These are phyloP conservation scores for Erysimum cheiranthoides DNA, from an alignment of 345 rosid genomes.

Conservation along the genomic window DNA sequence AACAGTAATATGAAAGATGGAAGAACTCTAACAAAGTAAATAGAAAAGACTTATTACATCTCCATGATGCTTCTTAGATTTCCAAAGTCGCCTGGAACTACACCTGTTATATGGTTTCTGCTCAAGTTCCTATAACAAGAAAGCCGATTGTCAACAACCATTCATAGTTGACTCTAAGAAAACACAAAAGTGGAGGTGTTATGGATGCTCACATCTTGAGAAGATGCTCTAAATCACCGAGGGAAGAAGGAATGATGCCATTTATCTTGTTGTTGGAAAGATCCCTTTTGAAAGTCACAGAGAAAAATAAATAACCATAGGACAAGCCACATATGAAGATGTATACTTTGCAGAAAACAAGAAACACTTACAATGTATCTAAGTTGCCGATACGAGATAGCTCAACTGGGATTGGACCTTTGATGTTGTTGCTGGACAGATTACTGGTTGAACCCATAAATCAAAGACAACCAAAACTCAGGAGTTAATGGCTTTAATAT, in stretches of 20 bases:
- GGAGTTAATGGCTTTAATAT: not conserved
- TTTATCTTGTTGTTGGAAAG: slow-evolving; percentile 78
- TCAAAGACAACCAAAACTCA: slow-evolving; percentile 12
- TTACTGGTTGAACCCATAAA: slow-evolving; percentile 53
- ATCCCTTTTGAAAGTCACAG: slow-evolving; percentile 61
- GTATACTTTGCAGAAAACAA: slow-evolving; percentile 8
- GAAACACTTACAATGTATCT: slow-evolving; percentile 77
- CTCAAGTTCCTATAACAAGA: slow-evolving; percentile 73
- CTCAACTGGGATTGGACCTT: slow-evolving; percentile 84
- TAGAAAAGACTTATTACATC: slow-evolving; percentile 59
- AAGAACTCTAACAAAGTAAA: not conserved
- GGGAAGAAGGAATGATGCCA: slow-evolving; percentile 86
- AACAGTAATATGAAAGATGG: slow-evolving; percentile 2
- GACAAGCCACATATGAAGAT: slow-evolving; percentile 18
- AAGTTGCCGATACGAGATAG: slow-evolving; percentile 90
- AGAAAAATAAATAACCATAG: not conserved
- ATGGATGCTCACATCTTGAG: slow-evolving; percentile 73
- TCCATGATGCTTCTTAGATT: slow-evolving; percentile 90
- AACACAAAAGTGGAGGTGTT: slow-evolving; percentile 7
- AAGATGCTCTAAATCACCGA: slow-evolving; percentile 97
- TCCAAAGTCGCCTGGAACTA: slow-evolving; percentile 84
- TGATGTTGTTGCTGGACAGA: slow-evolving; percentile 77
- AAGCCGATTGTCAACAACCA: not conserved
- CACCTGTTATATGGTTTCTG: slow-evolving; percentile 71
- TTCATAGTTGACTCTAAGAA: not conserved